Conservation (phyloP, 108 stramenopile genomes). For the Skeletonema costatum region DNA sequence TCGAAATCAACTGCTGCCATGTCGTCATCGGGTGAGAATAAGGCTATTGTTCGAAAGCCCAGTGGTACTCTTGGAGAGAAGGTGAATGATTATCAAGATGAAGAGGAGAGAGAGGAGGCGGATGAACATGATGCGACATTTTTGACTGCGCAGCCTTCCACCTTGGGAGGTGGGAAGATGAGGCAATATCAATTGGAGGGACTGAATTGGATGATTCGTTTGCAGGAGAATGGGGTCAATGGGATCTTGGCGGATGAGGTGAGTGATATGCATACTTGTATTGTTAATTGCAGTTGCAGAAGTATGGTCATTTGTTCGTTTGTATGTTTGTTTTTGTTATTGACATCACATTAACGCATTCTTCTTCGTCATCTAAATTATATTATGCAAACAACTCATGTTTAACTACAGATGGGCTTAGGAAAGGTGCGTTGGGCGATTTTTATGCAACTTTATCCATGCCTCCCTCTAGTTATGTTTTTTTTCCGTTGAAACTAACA, state of each 20-base stretch:
- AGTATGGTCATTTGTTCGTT: too few species aligned
- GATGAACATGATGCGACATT: slow-evolving; percentile 80
- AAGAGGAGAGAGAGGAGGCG: slow-evolving; percentile 69
- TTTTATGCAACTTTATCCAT: background rate
- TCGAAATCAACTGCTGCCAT: background rate
- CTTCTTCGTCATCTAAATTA: too few species aligned
- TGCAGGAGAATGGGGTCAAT: slow-evolving; percentile 92
- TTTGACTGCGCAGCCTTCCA: slow-evolving; percentile 79
- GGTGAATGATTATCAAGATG: slow-evolving; percentile 18
- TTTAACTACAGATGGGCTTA: slow-evolving; percentile 62
- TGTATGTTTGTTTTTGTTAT: too few species aligned
- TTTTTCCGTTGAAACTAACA: background rate
- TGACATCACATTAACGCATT: too few species aligned
- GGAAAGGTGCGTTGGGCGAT: slow-evolving; percentile 57
- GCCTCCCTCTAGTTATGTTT: background rate
- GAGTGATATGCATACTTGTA: too few species aligned
- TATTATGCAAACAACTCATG: too few species aligned
- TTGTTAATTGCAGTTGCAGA: too few species aligned
- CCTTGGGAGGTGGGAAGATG: slow-evolving; percentile 76
- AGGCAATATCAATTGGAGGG: slow-evolving; percentile 93
- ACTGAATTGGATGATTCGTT: slow-evolving; percentile 93
- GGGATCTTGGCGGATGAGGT: slow-evolving; percentile 79
- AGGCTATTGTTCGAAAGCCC: slow-evolving; percentile 1
- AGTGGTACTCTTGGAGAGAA: slow-evolving; percentile 16
- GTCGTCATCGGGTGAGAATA: background rate